Evolutionary conservation across 805 yeast species (phyloP), one percentile per base, ranked within the genome.

Genomic region (Yarrowia sp.): DNA sequence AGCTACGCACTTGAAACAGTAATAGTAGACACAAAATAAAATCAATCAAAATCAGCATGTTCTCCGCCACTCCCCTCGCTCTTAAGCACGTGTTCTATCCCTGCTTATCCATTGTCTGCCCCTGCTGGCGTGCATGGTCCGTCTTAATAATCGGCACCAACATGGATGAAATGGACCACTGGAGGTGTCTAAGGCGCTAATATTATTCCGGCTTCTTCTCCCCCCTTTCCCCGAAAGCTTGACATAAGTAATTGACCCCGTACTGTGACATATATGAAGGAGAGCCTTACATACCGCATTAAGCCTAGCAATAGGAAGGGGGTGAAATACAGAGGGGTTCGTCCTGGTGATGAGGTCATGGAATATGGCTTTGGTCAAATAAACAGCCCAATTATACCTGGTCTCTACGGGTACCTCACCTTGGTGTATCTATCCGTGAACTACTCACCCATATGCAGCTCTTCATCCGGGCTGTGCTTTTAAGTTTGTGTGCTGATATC

Each of bases 391-490:
- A n/a, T n/a, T 8, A 35, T 32, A 32, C 12, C 35, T 35, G 19
- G 40, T n/a, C n/a, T n/a, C n/a, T 35, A 35, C 40, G 16, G 19
- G 19, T 35, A n/a, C 40, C 40, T 35, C 40, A 38, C 11, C 14
- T 32, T 19, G 43, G 22, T 38, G 43, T 24, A 38, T 26, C 30
- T 26, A 4, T 8, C 8, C 8, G 30, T 26, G 30, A 4, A 26
- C 30, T 26, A 4, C 30, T 26, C 30, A 14, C 8, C 36, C 16
- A 33, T 22, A 41, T 41, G 46, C 46, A 41, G 0, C n/a, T 24
- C 32, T 17, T 26, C 51, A 44, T 32, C 49, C 24, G 49, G 51
- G 51, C 51, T 46, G 51, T 46, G 51, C 35, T 21, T 46, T 46
- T 46, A 17, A 11, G 51, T 46, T 46, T 43, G 21, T 4, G 24